Percentiles rank a stretch among this genome's conserved stretches.
These are phyloP conservation scores for Misopates orontium DNA, from an alignment of 257 asterid genomes.

Conservation along the genomic window DNA sequence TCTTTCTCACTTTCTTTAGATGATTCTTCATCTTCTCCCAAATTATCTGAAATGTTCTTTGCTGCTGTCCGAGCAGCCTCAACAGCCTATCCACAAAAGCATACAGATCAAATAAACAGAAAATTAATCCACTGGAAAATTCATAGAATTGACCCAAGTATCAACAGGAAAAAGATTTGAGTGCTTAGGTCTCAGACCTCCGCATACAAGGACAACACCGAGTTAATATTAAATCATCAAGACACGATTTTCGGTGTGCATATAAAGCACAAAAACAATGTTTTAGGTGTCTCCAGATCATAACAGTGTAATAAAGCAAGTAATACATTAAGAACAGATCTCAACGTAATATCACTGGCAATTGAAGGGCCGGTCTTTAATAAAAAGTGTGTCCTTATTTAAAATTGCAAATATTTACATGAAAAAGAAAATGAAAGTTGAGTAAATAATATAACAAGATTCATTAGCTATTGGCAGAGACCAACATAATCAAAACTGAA, in stretches of 20 bases:
- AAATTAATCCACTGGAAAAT: conserved; percentile 8
- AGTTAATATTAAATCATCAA: not conserved
- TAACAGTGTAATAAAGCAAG: not conserved
- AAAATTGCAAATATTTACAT: too few relatives aligned
- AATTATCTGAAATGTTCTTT: conserved; percentile 51
- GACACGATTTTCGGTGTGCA: not conserved
- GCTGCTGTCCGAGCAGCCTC: conserved; percentile 78
- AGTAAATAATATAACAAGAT: too few relatives aligned
- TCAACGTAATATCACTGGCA: not conserved
- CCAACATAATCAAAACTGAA: too few relatives aligned
- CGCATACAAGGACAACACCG: not conserved
- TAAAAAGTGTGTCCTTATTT: too few relatives aligned
- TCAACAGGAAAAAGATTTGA: not conserved
- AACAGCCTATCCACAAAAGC: conserved; percentile 62
- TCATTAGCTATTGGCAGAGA: too few relatives aligned
- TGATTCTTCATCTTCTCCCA: conserved; percentile 71
- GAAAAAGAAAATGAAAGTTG: too few relatives aligned
- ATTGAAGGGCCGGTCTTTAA: not conserved
- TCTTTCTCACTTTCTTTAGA: conserved; percentile 51
- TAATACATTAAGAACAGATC: not conserved
- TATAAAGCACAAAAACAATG: not conserved
- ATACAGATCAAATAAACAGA: conserved; percentile 23
- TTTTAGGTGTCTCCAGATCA: not conserved
- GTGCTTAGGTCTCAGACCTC: not conserved
- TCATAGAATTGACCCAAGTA: conserved; percentile 5